These are phyloP conservation scores for Cordyceps fumosorosea DNA, from an alignment of 2,329 filamentous ascomycete species.

Conservation along the genomic window DNA sequence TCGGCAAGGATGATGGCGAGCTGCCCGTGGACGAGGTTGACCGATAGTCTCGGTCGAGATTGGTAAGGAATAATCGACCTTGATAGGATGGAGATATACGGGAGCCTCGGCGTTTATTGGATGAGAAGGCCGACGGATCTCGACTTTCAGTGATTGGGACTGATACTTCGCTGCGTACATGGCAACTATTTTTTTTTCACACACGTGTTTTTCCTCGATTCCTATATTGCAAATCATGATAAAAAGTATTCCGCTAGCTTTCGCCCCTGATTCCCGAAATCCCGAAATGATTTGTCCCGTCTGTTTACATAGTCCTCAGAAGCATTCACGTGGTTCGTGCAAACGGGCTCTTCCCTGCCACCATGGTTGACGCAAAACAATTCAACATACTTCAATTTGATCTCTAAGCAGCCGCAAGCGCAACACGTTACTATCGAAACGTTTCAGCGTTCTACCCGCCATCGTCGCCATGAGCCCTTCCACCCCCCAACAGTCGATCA, in stretches of 20 bases:
- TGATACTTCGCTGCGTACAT: not conserved
- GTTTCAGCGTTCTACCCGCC: not conserved
- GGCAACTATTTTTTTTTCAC: not conserved
- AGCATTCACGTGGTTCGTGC: not conserved
- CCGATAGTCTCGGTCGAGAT: conserved; percentile 33
- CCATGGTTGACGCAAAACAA: no score
- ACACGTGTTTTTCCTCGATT: no score
- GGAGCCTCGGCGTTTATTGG: not conserved
- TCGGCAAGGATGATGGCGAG: conserved; percentile 69
- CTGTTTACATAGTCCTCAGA: not conserved
- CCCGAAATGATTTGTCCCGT: not conserved
- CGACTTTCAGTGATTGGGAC: not conserved
- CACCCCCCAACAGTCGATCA: not conserved
- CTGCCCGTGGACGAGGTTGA: conserved; percentile 73
- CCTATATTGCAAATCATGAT: not conserved
- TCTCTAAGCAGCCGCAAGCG: not conserved
- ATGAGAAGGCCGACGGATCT: not conserved
- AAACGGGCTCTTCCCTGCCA: not conserved
- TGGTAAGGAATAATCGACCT: conserved; percentile 19
- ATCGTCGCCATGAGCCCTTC: not conserved
- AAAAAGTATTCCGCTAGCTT: not conserved
- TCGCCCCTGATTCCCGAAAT: no score
- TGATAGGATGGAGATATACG: conserved; percentile 25
- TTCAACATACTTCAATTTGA: no score
- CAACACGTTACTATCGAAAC: not conserved